Base-by-base conservation (phyloP, 129 eudicot genomes). In the Erigeron canadensis region DNA sequence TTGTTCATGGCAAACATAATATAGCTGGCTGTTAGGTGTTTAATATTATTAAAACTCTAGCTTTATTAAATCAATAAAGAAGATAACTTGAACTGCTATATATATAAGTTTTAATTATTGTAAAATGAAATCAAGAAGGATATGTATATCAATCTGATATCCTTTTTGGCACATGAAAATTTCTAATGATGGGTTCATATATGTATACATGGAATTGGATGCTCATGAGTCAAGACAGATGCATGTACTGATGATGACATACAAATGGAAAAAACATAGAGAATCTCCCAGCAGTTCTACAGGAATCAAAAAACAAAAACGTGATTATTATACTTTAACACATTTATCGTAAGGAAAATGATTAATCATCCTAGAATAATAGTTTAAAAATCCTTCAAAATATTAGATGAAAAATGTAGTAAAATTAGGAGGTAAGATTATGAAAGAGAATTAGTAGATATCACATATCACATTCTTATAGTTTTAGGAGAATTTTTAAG, bases 151-250 rank as follows among this genome's bases (percentile, higher is more conserved):
- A 23, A 28, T 67, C 8, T 8, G 23, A 58, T 58, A 50, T 8
- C 43, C 63, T 13, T 18, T 37, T 74, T 10, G 48, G 54, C 71
- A 74, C 71, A 74, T 74, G 71, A 42, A 11, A 48, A 50, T 63
- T 73, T 7, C 10, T 64, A 63, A 50, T 63, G 78, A 63, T 74
- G 64, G 71, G 54, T 74, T 38, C 63, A 5, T 39, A 55, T 70
- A 70, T 63, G 42, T n/a, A 40, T 55, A 70, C 65, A 74, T 59
- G 66, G 69, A 72, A 72, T 63, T 48, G 63, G 71, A 63, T 74
- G 71, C 78, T 63, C 22, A 74, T 63, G 64, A n/a, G n/a, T n/a
- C n/a, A n/a, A n/a, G 8, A 42, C 65, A 63, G 54, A 65, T 74
- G 59, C 78, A 74, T 50, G 71, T 63, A 74, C 71, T 63, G 50